Base-by-base conservation (phyloP, 176 grass and related monocot genomes). In the Ampelocalamus luodianensis region DNA sequence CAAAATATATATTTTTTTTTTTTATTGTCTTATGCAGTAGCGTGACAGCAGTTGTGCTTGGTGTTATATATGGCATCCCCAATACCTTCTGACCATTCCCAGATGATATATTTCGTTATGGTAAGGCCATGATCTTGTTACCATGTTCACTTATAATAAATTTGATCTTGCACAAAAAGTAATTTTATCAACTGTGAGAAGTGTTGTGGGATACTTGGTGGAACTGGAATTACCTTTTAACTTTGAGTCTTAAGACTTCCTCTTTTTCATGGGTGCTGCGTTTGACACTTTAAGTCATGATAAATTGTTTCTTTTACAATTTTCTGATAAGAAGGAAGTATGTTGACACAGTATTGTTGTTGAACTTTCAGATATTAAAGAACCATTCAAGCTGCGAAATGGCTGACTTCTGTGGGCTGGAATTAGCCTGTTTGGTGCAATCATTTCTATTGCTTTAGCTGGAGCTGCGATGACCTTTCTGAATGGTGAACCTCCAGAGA, bases 331-430 rank as follows among this genome's bases (percentile, higher is more conserved):
- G 29, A 29, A 29, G 29, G 17, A 62, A 85, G 63, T 73, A 70
- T 58, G 15, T 79, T 83, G 42, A 75, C 5, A 5, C 54, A 37
- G 29, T 24, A 69, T 23, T 80, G 13, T 43, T 84, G 9, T 83
- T 38, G 42, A 72, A 40, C 9, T 90, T 82, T 74, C 87, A 99
- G 96, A 96, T 91, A 74, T 95, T 65, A 92, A 88, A 89, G 83
- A 96, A 73, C 93, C 93, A 70, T 99, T 99, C 81, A 90, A 88
- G 80, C 87, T 99, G 61, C 68, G 46, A 82, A 92, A 92, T 89
- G 93, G 96, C 55, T 99, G 96, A 93, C 85, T 99, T 86, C 80
- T 99, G 5, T 99, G 96, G 93, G 89, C 93, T 88, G 96, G 82
- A 81, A 51, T 92, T 87, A 90, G 90, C 37, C 83, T 99, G 16